Percentiles rank a stretch among this genome's conserved stretches.
Conservation (phyloP, 2,329 filamentous ascomycete genomes). For the Scedosporium dehoogii region DNA sequence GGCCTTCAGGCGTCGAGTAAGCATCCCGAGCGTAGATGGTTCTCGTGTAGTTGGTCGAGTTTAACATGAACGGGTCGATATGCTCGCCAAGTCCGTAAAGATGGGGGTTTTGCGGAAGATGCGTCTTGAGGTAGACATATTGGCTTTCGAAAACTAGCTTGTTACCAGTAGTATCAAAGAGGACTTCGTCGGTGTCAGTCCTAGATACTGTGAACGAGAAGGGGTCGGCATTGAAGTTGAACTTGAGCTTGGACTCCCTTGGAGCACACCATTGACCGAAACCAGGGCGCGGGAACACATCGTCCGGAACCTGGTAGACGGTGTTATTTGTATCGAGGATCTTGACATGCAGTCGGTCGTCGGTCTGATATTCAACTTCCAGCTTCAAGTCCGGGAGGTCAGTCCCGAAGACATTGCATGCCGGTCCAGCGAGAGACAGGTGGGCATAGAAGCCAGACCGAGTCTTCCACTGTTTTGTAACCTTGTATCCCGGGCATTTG, state of each 20-base stretch:
- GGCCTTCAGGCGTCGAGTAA: slow-evolving; percentile 44
- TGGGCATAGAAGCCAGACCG: slow-evolving; percentile 37
- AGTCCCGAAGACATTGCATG: slow-evolving; percentile 15
- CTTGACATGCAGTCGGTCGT: slow-evolving; percentile 4
- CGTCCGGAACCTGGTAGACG: slow-evolving; percentile 66
- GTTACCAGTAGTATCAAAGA: slow-evolving; percentile 59
- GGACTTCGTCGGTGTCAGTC: slow-evolving; percentile 23
- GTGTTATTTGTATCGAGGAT: slow-evolving; percentile 61
- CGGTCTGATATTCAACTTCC: slow-evolving; percentile 55
- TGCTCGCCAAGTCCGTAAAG: slow-evolving; percentile 71
- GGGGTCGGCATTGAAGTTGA: slow-evolving; percentile 29
- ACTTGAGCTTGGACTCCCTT: slow-evolving; percentile 33
- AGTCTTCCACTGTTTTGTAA: slow-evolving; percentile 42
- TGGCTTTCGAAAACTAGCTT: slow-evolving; percentile 63
- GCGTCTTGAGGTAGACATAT: slow-evolving; percentile 60
- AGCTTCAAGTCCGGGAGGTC: slow-evolving; percentile 28
- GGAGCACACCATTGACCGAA: slow-evolving; percentile 12
- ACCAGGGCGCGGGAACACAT: slow-evolving; percentile 48
- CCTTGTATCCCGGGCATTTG: slow-evolving; percentile 54
- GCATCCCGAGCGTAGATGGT: slow-evolving; percentile 60
- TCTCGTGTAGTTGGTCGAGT: slow-evolving; percentile 57
- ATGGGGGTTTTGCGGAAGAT: slow-evolving; percentile 53
- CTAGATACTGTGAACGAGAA: slow-evolving; percentile 53
- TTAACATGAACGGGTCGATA: slow-evolving; percentile 55
- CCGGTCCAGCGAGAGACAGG: slow-evolving; percentile 14